Conservation (phyloP, 2,329 filamentous ascomycete species). For the Pseudophaeomoniella oleicola region DNA sequence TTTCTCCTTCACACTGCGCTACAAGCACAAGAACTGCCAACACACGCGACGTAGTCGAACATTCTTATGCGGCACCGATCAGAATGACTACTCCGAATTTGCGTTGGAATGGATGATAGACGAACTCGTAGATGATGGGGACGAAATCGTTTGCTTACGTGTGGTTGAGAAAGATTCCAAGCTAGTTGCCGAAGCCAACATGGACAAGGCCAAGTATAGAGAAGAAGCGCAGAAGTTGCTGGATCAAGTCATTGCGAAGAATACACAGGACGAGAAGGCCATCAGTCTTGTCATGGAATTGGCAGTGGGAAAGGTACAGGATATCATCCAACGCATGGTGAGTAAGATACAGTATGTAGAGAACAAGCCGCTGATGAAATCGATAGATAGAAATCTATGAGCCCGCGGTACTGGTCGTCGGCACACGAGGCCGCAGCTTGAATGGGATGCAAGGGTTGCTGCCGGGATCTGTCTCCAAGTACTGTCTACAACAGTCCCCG, state of each 20-base stretch:
- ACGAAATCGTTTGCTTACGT: slow-evolving; percentile 80
- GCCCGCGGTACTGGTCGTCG: slow-evolving; percentile 80
- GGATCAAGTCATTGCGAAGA: slow-evolving; percentile 63
- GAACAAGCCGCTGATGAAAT: not conserved
- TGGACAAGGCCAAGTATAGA: slow-evolving; percentile 57
- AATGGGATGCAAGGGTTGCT: slow-evolving; percentile 77
- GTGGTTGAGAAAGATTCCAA: slow-evolving; percentile 75
- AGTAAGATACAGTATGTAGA: slow-evolving; percentile 12
- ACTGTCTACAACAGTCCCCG: slow-evolving; percentile 84
- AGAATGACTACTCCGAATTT: slow-evolving; percentile 83
- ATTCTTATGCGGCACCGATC: slow-evolving; percentile 81
- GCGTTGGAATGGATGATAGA: slow-evolving; percentile 86
- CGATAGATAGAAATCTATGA: slow-evolving; percentile 76
- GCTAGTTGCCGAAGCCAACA: slow-evolving; percentile 43
- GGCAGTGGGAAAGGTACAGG: slow-evolving; percentile 75
- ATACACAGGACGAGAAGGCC: slow-evolving; percentile 60
- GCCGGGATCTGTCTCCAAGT: slow-evolving; percentile 83
- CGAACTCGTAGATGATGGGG: slow-evolving; percentile 82
- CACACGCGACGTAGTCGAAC: slow-evolving; percentile 68
- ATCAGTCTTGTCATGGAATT: slow-evolving; percentile 79
- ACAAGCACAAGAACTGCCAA: slow-evolving; percentile 75
- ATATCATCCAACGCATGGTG: slow-evolving; percentile 82
- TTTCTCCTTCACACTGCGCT: slow-evolving; percentile 68
- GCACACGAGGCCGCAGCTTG: slow-evolving; percentile 69
- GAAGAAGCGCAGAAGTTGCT: slow-evolving; percentile 62